Base-by-base conservation (phyloP, 192 early-diverging fungal genomes). In the Linnemannia schmuckeri region DNA sequence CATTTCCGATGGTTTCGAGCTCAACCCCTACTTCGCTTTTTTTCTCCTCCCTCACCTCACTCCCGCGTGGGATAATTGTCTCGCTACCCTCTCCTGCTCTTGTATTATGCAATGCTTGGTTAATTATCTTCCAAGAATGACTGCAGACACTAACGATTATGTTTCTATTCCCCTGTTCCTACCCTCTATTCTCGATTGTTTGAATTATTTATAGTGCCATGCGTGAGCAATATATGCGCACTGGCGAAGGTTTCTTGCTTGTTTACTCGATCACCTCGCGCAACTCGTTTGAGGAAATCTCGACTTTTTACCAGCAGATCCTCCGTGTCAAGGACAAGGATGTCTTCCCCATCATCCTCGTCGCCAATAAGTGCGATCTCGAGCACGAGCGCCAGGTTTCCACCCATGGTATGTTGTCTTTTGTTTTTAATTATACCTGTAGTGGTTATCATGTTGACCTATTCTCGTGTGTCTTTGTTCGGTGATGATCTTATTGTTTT, bases 161-260 rank as follows among this genome's bases (percentile, higher is more conserved):
- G 15, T 68, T 35, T 22, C 27, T 68, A 33, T 33, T 4, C 66
- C 33, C 13, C 7, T 61, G 8, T 30, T 24, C 24, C 9, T 63
- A 17, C 27, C 30, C 33, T 33, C 61, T 66, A 30, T 10, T 10
- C 24, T 61, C 12, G 33, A 70, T 41, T 44, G n/a, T 24, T 30
- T 40, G 22, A n/a, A 13, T 44, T 35, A 10, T 69, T 8, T 74
- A 30, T 88, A 93, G 92, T 77, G 94, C 94, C 6, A 94, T 99
- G 90, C 92, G 97, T 41, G 97, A 99, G 88, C 97, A 99, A 88
- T 99, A 97, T 93, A 98, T 98, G 91, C 94, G 97, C 13, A 96
- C 96, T 68, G 97, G 97, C 68, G 97, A 99, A 88, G 97, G 97
- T 24, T 98, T 99, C 82, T 85, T 99, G 55, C 91, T 98, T 18